A percentile compares a stretch with the other conserved stretches of the same genome.
Conservation (phyloP, 1,139 yeast species). For the Saccharomyces hybrid region DNA sequence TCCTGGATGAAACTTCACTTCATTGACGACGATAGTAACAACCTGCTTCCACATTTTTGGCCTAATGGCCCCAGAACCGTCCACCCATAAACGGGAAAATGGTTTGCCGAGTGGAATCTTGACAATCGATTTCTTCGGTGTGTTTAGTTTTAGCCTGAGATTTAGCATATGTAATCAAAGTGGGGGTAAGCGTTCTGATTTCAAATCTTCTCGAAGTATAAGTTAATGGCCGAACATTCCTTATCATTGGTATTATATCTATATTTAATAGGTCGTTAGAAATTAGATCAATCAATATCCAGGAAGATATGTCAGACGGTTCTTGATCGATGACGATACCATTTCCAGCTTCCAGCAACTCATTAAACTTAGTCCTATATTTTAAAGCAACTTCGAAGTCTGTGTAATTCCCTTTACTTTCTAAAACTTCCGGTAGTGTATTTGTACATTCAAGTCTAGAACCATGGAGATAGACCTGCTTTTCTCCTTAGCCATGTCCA, state of each 20-base stretch:
- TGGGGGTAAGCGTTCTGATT: slow-evolving; percentile 28
- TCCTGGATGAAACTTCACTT: slow-evolving; percentile 64
- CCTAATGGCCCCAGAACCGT: slow-evolving; percentile 54
- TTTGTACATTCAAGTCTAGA: slow-evolving; percentile 26
- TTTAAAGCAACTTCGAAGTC: slow-evolving; percentile 15
- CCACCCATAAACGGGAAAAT: slow-evolving; percentile 68
- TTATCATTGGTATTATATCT: slow-evolving; percentile 19
- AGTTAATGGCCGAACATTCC: slow-evolving; percentile 21
- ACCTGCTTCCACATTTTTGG: slow-evolving; percentile 52
- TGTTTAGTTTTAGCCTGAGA: not conserved
- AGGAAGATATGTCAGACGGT: slow-evolving; percentile 21
- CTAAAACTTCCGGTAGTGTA: slow-evolving; percentile 19
- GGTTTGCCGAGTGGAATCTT: slow-evolving; percentile 50
- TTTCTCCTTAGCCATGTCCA: slow-evolving; percentile 32
- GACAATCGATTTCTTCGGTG: slow-evolving; percentile 2
- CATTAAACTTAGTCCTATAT: slow-evolving; percentile 16
- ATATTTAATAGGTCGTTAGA: slow-evolving; percentile 15
- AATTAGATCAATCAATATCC: slow-evolving; percentile 23
- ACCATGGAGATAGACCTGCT: slow-evolving; percentile 25
- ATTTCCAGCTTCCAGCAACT: slow-evolving; percentile 18
- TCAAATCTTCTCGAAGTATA: slow-evolving; percentile 31
- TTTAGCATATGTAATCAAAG: slow-evolving; percentile 15
- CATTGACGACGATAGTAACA: slow-evolving; percentile 42
- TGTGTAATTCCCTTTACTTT: slow-evolving; percentile 18
- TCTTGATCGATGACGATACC: slow-evolving; percentile 28